Evolutionary conservation across 169 alveolate genomes (phyloP).

Genomic region (Plasmodium adleri): DNA sequence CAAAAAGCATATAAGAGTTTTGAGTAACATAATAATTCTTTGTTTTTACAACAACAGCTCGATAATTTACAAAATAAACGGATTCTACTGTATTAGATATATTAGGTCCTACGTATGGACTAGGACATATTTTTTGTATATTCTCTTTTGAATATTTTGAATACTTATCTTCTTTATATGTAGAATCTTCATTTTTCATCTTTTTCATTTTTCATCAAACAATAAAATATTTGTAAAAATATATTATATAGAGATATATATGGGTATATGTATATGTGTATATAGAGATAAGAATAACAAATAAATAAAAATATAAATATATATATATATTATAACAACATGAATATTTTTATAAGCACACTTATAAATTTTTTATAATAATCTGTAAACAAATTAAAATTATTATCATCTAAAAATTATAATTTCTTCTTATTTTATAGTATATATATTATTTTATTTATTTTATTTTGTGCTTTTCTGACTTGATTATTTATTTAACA

Average conservation of each 20-base stretch:
- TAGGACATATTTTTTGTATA: conserved; percentile 1
- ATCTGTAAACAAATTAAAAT: no score
- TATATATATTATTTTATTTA: no score
- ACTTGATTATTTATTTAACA: no score
- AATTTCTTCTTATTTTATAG: no score
- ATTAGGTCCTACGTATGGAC: neutral
- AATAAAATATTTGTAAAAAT: neutral
- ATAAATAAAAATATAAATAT: no score
- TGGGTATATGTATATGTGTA: neutral
- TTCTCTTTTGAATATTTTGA: conserved; percentile 12
- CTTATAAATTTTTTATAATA: no score
- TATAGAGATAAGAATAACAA: neutral
- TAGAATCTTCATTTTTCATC: conserved; percentile 15
- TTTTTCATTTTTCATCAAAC: conserved; percentile 26
- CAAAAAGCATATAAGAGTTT: conserved; percentile 54
- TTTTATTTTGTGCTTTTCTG: no score
- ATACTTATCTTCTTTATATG: conserved; percentile 37
- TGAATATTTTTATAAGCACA: no score
- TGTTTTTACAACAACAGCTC: conserved; percentile 66
- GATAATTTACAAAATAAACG: conserved; percentile 52
- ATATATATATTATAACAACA: no score
- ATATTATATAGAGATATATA: neutral
- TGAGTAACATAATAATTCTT: conserved; percentile 57
- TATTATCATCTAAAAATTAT: no score
- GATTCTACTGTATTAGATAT: conserved; percentile 25